These are phyloP conservation scores for Globisporangium mamillatum DNA, from an alignment of 352 stramenopile species.

Conservation along the genomic window DNA sequence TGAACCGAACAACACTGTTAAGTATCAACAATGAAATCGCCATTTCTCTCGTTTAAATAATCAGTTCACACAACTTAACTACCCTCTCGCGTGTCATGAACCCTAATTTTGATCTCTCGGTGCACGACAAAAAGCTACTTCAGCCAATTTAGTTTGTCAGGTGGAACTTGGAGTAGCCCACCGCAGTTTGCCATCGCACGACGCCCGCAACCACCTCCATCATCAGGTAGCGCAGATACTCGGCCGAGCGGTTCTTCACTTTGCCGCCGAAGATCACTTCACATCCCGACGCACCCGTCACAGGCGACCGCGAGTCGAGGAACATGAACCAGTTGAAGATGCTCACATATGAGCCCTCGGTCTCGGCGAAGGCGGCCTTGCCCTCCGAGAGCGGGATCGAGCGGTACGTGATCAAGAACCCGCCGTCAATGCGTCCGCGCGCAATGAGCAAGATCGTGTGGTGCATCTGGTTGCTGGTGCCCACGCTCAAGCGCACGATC, in stretches of 20 bases:
- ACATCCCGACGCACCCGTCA: constrained; percentile 28
- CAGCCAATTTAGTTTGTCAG: constrained; percentile 24
- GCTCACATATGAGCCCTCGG: constrained; percentile 52
- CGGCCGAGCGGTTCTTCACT: constrained; percentile 42
- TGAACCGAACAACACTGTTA: not conserved
- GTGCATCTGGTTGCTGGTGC: constrained; percentile 31
- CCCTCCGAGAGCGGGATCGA: constrained; percentile 50
- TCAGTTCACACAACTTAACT: not conserved
- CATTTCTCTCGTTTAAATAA: constrained; percentile 9
- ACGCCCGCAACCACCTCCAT: constrained; percentile 60
- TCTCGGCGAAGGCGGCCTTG: constrained; percentile 39
- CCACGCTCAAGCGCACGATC: constrained; percentile 52
- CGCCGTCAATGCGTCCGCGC: constrained; percentile 53
- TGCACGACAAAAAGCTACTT: not conserved
- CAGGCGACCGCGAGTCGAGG: constrained; percentile 28
- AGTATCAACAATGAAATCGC: not conserved
- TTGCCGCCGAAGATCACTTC: constrained; percentile 67
- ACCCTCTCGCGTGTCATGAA: not conserved
- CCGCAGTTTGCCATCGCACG: constrained; percentile 63
- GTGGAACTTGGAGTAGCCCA: constrained; percentile 50
- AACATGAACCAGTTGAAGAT: constrained; percentile 83
- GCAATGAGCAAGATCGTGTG: constrained; percentile 60
- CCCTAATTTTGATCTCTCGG: not conserved
- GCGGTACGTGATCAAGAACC: constrained; percentile 67
- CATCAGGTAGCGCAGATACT: constrained; percentile 65